Evolutionary conservation across 176 grass and related monocot species (phyloP), one percentile per base, ranked within the genome.

Genomic region (Coix lacrymajobi): DNA sequence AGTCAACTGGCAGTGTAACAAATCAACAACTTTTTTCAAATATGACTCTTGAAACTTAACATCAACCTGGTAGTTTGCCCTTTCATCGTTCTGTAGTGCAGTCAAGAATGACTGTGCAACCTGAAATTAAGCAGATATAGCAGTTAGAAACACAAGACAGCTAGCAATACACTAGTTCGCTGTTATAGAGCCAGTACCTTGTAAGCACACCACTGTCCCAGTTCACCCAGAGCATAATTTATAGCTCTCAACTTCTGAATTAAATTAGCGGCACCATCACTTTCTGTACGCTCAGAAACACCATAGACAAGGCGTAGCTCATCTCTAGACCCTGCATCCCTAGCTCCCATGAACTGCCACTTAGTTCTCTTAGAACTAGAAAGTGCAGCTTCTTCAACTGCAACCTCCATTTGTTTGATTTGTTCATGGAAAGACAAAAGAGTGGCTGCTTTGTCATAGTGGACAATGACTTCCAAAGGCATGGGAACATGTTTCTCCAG

Each of bases 291-390:
- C 82, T 99, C 96, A 51, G 92, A 95, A 87, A 99, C 91, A 91
- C 96, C 96, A 96, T 99, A 99, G 16, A 99, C 89, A 82, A 99
- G 91, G 56, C 89, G 93, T 80, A 99, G 58, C 86, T 99, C 96
- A 70, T 99, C 93, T 83, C 88, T 96, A 73, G 90, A 94, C 39
- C 96, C 96, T 58, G 96, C 96, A 90, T 99, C 96, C 75, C 96
- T 91, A 36, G 96, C 96, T 71, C 96, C 96, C 96, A 99, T 99
- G 76, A 99, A 99, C 69, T 99, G 96, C 96, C 96, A 99, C 72
- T 99, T 99, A 75, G 82, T 99, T 87, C 93, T 93, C 54, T 94
- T 89, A 73, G 92, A 93, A 78, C 96, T 96, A 69, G 88, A 92
- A 65, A 88, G 87, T 88, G 93, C 91, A 46, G 92, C 89, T 88